These are phyloP conservation scores for Aureobasidium sp. DNA, from an alignment of 2,329 filamentous ascomycete species.

Conservation along the genomic window DNA sequence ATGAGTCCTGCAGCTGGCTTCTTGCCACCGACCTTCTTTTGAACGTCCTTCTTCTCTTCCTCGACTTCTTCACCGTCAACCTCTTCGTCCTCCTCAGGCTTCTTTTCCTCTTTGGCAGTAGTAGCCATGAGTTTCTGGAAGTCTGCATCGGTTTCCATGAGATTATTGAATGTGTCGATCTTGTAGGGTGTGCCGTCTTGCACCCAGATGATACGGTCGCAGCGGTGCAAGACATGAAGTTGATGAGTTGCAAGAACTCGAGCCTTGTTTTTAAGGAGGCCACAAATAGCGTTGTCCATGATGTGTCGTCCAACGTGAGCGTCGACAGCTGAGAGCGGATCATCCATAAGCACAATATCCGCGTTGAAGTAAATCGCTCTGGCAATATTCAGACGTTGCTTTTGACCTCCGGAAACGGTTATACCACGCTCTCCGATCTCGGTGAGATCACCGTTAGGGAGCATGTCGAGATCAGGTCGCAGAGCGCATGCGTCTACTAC, in stretches of 20 bases:
- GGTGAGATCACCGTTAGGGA: conserved; percentile 89
- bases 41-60: conserved; percentile 63
- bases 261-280: conserved; percentile 88
- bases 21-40: conserved; percentile 60
- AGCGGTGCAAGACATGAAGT: conserved; percentile 90
- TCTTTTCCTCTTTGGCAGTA: conserved; percentile 70
- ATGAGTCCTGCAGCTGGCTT: conserved; percentile 66
- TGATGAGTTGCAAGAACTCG: conserved; percentile 95
- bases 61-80: conserved; percentile 56
- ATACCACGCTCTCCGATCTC: conserved; percentile 98
- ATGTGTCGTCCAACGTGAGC: conserved; percentile 73
- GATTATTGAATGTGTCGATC: conserved; percentile 88
- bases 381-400: conserved; percentile 95
- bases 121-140: conserved; percentile 89
- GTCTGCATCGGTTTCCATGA: conserved; percentile 80
- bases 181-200: conserved; percentile 86
- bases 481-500: conserved; percentile 92
- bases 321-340: conserved; percentile 65
- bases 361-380: conserved; percentile 74
- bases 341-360: conserved; percentile 70
- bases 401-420: conserved; percentile 95
- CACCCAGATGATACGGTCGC: conserved; percentile 95
- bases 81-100: conserved; percentile 52
- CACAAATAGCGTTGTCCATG: conserved; percentile 95
- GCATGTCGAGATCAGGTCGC: conserved; percentile 87